Evolutionary conservation across 441 rosid species (phyloP).

Genomic region (Gossypium schwendimanii): DNA sequence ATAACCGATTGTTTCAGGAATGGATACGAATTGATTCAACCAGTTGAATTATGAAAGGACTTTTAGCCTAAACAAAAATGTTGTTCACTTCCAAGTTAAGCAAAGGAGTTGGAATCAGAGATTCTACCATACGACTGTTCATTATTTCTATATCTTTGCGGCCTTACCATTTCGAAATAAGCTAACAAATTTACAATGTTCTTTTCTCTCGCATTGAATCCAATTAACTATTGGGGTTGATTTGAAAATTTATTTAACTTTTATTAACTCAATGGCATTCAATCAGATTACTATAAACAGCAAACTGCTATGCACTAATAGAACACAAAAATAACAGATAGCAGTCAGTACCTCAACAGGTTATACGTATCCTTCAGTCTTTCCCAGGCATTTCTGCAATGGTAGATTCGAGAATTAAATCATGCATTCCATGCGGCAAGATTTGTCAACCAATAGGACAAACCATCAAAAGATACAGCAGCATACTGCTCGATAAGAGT

Average conservation of each 20-base stretch:
- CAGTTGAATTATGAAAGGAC: too few relatives aligned
- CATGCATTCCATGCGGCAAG: conserved; percentile 67
- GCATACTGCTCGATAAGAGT: conserved; percentile 78
- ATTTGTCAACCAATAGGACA: conserved; percentile 67
- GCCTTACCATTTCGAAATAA: neutral
- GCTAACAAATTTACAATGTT: neutral
- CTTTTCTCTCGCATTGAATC: neutral
- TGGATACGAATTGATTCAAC: too few relatives aligned
- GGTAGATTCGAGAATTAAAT: conserved; percentile 64
- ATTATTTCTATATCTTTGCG: neutral
- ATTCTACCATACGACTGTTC: neutral
- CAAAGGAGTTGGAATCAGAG: neutral
- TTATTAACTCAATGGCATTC: neutral
- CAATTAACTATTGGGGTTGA: neutral
- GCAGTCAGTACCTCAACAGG: conserved; percentile 61
- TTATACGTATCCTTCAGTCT: conserved; percentile 70
- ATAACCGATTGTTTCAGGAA: rapidly evolving
- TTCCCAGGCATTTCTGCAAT: conserved; percentile 53
- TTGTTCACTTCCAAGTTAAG: neutral
- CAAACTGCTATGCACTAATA: neutral
- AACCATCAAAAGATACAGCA: conserved; percentile 75
- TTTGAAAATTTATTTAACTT: neutral
- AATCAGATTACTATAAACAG: neutral
- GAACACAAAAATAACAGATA: neutral
- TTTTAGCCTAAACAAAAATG: neutral